Base-by-base conservation (phyloP, 2,329 filamentous ascomycete species). In the Shiraia sp. region DNA sequence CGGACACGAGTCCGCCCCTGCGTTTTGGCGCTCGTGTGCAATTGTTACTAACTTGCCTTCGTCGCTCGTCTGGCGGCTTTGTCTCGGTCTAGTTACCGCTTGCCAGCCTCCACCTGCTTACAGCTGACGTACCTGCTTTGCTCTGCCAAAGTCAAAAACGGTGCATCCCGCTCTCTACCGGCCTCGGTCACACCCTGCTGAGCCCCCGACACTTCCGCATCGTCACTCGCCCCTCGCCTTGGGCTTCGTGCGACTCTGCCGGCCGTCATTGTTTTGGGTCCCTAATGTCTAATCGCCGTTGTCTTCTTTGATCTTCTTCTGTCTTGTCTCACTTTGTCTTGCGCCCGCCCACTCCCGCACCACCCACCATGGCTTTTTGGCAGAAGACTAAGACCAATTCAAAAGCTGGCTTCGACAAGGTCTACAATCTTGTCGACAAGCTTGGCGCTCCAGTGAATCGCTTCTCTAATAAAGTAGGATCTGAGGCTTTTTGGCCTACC, bases 401-500 rank as follows among this genome's bases (percentile, higher is more conserved):
- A 31, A 69, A 69, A 51, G 57, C 51, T 22, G 63, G 86, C 47
- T 89, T 89, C 67, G 86, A 90, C 69, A 88, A 87, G 63, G 79
- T 85, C 44, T 90, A 83, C 76, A 76, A 75, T 33, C 78, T 78
- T 54, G 75, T 83, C 35, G 84, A 87, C 69, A 87, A 86, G 63
- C 74, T 87, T 9, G 87, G 87, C 45, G 77, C 79, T 2, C 89
- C 90, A 2, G 84, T 95, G 61, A 95, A 95, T 65, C 83, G 79
- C 45, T 69, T 95, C 15, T 88, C 86, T 12, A 90, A 95, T 71
- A 90, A 86, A 70, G 76, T 95, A 26, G 90, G 90, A 43, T 79
- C 79, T 22, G 90, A 95, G 66, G 84, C 87, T 16, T 92, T 92
- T 61, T 93, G 88, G 88, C 90, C 90, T 3, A 86, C 87, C 23